These are phyloP conservation scores for Cyclotella atomus DNA, from an alignment of 108 stramenopile genomes.

Conservation along the genomic window DNA sequence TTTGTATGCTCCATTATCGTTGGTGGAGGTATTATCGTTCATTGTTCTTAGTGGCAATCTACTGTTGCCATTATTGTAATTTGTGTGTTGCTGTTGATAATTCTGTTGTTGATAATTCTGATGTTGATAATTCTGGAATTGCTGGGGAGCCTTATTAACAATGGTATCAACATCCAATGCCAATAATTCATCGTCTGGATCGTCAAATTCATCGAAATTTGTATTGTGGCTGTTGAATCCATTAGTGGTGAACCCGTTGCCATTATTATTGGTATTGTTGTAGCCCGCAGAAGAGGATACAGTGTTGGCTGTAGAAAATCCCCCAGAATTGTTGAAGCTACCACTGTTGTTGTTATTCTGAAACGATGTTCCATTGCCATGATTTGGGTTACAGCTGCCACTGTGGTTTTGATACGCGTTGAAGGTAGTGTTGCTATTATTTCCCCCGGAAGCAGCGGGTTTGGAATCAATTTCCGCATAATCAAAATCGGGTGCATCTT, in stretches of 20 bases:
- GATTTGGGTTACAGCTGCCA: not conserved
- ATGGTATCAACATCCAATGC: constrained; percentile 49
- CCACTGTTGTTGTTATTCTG: not conserved
- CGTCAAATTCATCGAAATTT: constrained; percentile 26
- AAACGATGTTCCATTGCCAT: not conserved
- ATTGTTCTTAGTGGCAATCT: constrained; percentile 1
- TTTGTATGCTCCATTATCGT: not conserved
- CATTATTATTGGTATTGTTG: not conserved
- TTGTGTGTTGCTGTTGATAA: not conserved
- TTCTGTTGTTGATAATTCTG: not conserved
- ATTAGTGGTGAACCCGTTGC: not conserved
- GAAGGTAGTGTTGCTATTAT: not conserved
- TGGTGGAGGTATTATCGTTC: not conserved
- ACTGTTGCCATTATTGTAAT: not conserved
- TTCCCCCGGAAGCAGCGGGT: not conserved
- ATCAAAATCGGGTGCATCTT: constrained; percentile 11
- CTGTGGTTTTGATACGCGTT: not conserved
- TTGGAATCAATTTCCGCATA: constrained; percentile 24
- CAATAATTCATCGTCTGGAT: constrained; percentile 34
- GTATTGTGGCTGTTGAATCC: not conserved
- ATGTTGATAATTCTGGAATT: too few species aligned
- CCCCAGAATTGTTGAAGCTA: not conserved
- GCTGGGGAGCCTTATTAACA: too few species aligned
- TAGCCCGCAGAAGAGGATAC: not conserved
- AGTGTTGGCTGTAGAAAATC: not conserved